Percentiles rank a stretch among this genome's conserved stretches.
phyloP scores from a whole-genome alignment of 495 filamentous ascomycete species.

The Xylaria castorea region DNA sequence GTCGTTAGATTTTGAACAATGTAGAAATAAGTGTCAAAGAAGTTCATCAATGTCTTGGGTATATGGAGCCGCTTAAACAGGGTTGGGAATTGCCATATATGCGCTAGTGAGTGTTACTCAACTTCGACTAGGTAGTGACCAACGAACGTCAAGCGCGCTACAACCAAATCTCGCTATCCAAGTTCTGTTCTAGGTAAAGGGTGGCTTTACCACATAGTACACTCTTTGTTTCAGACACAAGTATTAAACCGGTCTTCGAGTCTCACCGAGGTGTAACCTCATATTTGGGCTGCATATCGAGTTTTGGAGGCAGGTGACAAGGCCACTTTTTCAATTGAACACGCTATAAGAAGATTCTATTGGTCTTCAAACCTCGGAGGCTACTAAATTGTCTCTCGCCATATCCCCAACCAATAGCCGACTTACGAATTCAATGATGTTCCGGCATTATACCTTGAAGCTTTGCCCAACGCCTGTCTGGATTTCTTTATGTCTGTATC shows the following conservation, averaged over 20 bases:
- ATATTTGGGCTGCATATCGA: neutral
- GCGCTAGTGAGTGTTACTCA: neutral
- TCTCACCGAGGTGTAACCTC: neutral
- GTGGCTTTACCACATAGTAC: too few relatives aligned
- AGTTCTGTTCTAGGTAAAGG: neutral
- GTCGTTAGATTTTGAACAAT: neutral
- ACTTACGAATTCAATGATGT: neutral
- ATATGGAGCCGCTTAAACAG: neutral
- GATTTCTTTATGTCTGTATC: neutral
- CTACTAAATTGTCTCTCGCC: neutral
- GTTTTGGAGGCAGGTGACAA: neutral
- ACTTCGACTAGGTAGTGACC: neutral
- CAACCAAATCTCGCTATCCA: neutral
- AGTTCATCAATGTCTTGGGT: neutral
- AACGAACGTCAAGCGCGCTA: neutral
- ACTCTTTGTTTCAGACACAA: neutral
- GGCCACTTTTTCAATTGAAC: neutral
- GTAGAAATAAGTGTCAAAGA: neutral
- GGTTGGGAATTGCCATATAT: neutral
- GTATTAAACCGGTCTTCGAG: neutral
- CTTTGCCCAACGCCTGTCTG: neutral
- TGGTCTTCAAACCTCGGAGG: too few relatives aligned
- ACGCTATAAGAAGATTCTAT: too few relatives aligned
- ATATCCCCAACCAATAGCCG: neutral
- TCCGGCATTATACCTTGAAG: neutral